Conservation (phyloP, 345 rosid genomes). For the Lumnitzera littorea region DNA sequence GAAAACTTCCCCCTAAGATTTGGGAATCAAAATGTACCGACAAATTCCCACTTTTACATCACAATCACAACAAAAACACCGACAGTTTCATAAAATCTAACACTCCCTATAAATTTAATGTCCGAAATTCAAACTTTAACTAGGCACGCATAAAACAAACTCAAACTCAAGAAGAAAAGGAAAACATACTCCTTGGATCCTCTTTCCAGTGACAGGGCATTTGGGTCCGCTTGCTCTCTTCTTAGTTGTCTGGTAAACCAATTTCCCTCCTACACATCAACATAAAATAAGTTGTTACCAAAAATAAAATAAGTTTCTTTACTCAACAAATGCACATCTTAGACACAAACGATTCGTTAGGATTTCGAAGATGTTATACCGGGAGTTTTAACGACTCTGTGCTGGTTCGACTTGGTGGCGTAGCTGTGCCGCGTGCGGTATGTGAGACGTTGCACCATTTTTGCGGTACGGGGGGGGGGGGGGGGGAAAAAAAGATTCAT, state of each 20-base stretch:
- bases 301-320: too few relatives aligned
- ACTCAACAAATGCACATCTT: background rate
- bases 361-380: slow-evolving; percentile 1
- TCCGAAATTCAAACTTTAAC: too few relatives aligned
- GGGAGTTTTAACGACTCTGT: slow-evolving; percentile 22
- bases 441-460: slow-evolving; percentile 19
- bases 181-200: slow-evolving; percentile 25
- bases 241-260: slow-evolving; percentile 24
- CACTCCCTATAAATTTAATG: too few relatives aligned
- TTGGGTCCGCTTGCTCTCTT: slow-evolving; percentile 29
- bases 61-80: too few relatives aligned
- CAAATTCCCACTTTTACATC: too few relatives aligned
- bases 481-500: too few relatives aligned
- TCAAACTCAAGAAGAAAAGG: background rate
- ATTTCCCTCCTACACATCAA: slow-evolving; percentile 18
- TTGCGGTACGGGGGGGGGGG: background rate
- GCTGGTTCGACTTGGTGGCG: slow-evolving; percentile 11
- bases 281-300: background rate
- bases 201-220: slow-evolving; percentile 28
- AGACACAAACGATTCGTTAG: background rate
- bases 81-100: too few relatives aligned
- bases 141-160: background rate
- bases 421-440: slow-evolving; percentile 23
- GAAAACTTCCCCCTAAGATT: too few relatives aligned
- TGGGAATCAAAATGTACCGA: too few relatives aligned